A percentile compares a stretch with the other conserved stretches of the same genome.
phyloP scores from a whole-genome alignment of 2,329 filamentous ascomycete species.

The Thelonectria rubi region DNA sequence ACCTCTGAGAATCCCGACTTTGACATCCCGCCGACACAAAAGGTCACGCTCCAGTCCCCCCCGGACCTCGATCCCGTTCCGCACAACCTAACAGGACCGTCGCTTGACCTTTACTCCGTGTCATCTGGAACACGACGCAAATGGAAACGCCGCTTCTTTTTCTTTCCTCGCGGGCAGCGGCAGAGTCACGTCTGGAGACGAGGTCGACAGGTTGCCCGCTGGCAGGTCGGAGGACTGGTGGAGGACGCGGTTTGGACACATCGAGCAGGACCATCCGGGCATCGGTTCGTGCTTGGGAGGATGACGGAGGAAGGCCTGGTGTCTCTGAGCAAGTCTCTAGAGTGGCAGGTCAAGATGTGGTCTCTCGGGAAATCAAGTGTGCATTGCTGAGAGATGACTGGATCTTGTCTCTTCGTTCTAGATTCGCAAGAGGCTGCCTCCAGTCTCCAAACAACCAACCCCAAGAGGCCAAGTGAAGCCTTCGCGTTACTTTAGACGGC shows the following conservation, averaged over 20 bases:
- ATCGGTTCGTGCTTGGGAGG: conserved; percentile 11
- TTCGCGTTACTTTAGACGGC: too few relatives aligned
- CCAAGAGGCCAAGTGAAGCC: too few relatives aligned
- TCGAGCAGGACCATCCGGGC: not conserved
- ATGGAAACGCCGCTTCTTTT: not conserved
- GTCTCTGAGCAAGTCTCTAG: conserved; percentile 36
- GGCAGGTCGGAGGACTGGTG: conserved; percentile 28
- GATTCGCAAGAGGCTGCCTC: too few relatives aligned
- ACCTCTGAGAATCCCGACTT: not conserved
- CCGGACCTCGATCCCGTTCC: conserved; percentile 32
- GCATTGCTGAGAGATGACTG: conserved; percentile 10
- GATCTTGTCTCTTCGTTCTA: too few relatives aligned
- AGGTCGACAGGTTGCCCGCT: conserved; percentile 1
- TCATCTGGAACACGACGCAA: conserved; percentile 1
- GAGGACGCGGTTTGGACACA: conserved; percentile 3
- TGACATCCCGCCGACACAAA: conserved; percentile 22
- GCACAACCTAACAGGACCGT: conserved; percentile 24
- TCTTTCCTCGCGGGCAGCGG: conserved; percentile 29
- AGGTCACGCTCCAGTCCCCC: conserved; percentile 32
- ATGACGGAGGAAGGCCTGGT: conserved; percentile 21
- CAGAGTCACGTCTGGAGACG: conserved; percentile 34
- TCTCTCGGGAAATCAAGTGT: conserved; percentile 7
- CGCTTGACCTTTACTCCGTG: conserved; percentile 32
- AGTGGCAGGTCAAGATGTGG: conserved; percentile 42
- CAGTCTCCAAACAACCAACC: not conserved